A percentile compares a stretch with the other conserved stretches of the same genome.
phyloP scores from a whole-genome alignment of 352 stramenopile genomes.

The Thalassiosira livingstoniorum region DNA sequence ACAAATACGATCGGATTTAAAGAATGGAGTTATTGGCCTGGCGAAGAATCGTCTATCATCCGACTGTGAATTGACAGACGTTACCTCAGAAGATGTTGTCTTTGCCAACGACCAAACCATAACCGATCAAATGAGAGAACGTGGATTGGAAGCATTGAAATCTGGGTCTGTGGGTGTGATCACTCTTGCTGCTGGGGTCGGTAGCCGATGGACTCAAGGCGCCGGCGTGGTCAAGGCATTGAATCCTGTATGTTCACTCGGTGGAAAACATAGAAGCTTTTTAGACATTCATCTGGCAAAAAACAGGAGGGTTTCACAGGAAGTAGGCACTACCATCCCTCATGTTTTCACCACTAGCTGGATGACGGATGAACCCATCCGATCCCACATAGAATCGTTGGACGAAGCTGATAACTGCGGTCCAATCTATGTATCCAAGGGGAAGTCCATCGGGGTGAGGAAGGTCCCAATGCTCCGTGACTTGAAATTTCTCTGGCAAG shows the following conservation, averaged over 20 bases:
- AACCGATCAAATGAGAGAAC: conserved; percentile 29
- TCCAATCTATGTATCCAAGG: conserved; percentile 66
- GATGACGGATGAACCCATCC: conserved; percentile 73
- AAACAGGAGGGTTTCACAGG: conserved; percentile 54
- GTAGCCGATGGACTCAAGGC: conserved; percentile 71
- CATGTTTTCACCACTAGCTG: conserved; percentile 73
- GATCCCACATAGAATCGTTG: conserved; percentile 52
- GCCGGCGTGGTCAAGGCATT: conserved; percentile 71
- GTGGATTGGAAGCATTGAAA: conserved; percentile 56
- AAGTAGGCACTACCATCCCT: conserved; percentile 54
- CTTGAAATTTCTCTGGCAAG: conserved; percentile 71
- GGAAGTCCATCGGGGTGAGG: conserved; percentile 64
- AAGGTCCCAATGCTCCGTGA: conserved; percentile 66
- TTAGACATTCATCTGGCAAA: conserved; percentile 77
- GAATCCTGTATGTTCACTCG: conserved; percentile 69
- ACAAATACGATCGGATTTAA: conserved; percentile 52
- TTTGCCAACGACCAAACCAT: conserved; percentile 49
- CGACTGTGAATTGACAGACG: conserved; percentile 56
- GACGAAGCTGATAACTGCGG: conserved; percentile 37
- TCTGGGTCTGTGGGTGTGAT: conserved; percentile 63
- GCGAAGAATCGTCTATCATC: conserved; percentile 67
- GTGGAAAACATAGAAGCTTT: conserved; percentile 63
- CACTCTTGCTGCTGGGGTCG: conserved; percentile 67
- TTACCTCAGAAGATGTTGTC: conserved; percentile 57
- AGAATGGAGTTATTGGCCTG: conserved; percentile 64